Percentiles rank a stretch among this genome's conserved stretches.
Conservation (phyloP, 2,329 filamentous ascomycete genomes). For the Scedosporium dehoogii region DNA sequence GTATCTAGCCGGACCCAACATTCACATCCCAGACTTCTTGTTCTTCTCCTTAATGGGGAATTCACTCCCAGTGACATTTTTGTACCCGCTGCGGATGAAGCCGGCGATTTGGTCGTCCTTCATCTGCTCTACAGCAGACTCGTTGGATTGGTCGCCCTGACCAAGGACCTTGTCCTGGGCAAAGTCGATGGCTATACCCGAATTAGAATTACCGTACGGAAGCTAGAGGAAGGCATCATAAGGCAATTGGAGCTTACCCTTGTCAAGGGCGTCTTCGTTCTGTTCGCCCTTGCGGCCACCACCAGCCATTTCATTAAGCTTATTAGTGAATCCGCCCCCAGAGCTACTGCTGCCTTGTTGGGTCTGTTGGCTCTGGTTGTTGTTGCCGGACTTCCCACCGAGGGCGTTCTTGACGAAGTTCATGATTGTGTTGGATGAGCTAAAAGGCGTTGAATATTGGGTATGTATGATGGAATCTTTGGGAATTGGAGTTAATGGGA, state of each 20-base stretch:
- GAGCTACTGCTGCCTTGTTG: background rate
- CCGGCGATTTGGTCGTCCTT: constrained; percentile 75
- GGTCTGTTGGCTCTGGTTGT: constrained; percentile 12
- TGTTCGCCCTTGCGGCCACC: constrained; percentile 67
- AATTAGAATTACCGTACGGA: background rate
- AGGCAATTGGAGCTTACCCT: constrained; percentile 40
- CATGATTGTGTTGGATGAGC: constrained; percentile 25
- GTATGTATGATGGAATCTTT: too few species aligned
- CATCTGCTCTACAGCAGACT: constrained; percentile 65
- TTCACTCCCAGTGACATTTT: constrained; percentile 56
- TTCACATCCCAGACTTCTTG: constrained; percentile 16
- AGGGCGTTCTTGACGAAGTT: constrained; percentile 44
- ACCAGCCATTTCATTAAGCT: constrained; percentile 61
- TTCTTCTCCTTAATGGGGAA: constrained; percentile 63
- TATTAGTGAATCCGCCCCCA: constrained; percentile 36
- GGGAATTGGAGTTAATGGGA: too few species aligned
- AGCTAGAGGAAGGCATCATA: background rate
- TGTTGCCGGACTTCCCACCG: constrained; percentile 17
- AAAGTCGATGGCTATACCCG: constrained; percentile 55
- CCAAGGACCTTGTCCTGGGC: constrained; percentile 68
- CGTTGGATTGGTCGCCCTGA: constrained; percentile 61
- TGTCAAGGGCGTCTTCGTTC: constrained; percentile 76
- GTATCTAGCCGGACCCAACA: background rate
- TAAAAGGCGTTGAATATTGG: too few species aligned
- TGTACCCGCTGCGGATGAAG: constrained; percentile 62